phyloP scores from a whole-genome alignment of 2,329 filamentous ascomycete species.

The Diplodia scrobiculata region DNA sequence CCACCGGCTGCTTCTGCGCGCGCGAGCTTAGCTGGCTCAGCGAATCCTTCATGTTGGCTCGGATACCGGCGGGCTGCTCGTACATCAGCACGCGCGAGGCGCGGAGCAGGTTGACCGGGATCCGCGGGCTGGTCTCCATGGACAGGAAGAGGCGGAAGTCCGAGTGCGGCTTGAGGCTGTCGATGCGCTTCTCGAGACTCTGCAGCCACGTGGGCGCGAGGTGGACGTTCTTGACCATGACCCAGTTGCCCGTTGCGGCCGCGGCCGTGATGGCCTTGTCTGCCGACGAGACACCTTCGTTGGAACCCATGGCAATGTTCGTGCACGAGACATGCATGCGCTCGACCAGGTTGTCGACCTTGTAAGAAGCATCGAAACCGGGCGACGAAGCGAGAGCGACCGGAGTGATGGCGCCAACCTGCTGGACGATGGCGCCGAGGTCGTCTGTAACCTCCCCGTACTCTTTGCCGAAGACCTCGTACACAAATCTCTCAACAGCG shows the following conservation, averaged over 20 bases:
- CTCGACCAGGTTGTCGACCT: slow-evolving; percentile 93
- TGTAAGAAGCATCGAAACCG: slow-evolving; percentile 98
- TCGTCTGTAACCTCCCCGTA: slow-evolving; percentile 85
- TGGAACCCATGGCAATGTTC: slow-evolving; percentile 98
- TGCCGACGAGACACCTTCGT: slow-evolving; percentile 86
- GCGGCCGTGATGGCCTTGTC: slow-evolving; percentile 95
- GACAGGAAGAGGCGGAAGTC: slow-evolving; percentile 95
- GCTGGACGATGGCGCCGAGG: slow-evolving; percentile 77
- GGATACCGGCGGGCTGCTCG: slow-evolving; percentile 93
- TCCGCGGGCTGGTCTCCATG: slow-evolving; percentile 96
- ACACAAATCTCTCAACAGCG: slow-evolving; percentile 85
- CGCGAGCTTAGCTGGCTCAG: slow-evolving; percentile 78
- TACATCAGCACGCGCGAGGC: slow-evolving; percentile 95
- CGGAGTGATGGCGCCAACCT: slow-evolving; percentile 80
- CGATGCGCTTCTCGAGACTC: slow-evolving; percentile 94
- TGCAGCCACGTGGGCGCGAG: slow-evolving; percentile 94
- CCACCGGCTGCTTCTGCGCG: slow-evolving; percentile 79
- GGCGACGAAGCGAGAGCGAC: slow-evolving; percentile 92
- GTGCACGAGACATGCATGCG: slow-evolving; percentile 79
- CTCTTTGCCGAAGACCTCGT: slow-evolving; percentile 77
- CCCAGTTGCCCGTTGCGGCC: slow-evolving; percentile 90
- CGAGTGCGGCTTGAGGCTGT: slow-evolving; percentile 87
- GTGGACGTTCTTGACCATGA: slow-evolving; percentile 98
- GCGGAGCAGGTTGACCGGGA: slow-evolving; percentile 90
- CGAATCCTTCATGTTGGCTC: slow-evolving; percentile 98